phyloP scores from a whole-genome alignment of 495 filamentous ascomycete genomes.

The Venustampulla echinocandica region DNA sequence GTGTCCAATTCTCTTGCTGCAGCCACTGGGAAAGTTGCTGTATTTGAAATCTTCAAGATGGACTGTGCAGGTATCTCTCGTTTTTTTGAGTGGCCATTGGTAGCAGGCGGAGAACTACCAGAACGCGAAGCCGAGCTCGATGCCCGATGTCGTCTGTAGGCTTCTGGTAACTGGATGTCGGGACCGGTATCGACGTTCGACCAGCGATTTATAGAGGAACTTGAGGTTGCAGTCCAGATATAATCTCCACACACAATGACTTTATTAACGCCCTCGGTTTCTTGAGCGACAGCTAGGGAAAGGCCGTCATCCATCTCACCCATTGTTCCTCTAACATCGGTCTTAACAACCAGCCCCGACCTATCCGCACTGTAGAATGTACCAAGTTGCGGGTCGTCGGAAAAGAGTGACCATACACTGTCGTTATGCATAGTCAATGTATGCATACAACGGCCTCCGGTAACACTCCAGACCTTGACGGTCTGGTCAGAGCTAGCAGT shows the following conservation, averaged over 20 bases:
- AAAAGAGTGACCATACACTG: slow-evolving; percentile 94
- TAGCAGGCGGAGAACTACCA: slow-evolving; percentile 17
- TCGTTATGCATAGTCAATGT: slow-evolving; percentile 98
- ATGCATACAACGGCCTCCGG: slow-evolving; percentile 90
- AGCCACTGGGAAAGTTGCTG: slow-evolving; percentile 58
- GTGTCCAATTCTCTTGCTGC: slow-evolving; percentile 40
- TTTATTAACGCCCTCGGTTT: slow-evolving; percentile 76
- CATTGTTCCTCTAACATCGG: slow-evolving; percentile 63
- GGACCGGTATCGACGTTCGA: slow-evolving; percentile 68
- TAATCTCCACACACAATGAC: slow-evolving; percentile 70
- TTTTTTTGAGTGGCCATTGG: slow-evolving; percentile 37
- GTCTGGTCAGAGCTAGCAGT: slow-evolving; percentile 95
- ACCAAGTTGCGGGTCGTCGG: slow-evolving; percentile 72
- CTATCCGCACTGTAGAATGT: slow-evolving; percentile 93
- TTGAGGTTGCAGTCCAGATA: slow-evolving; percentile 91
- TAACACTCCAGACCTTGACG: slow-evolving; percentile 94
- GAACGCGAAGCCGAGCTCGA: slow-evolving; percentile 35
- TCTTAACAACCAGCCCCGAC: slow-evolving; percentile 87
- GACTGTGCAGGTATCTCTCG: slow-evolving; percentile 71
- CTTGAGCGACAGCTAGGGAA: slow-evolving; percentile 79
- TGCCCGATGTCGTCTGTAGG: slow-evolving; percentile 46
- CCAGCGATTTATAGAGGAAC: slow-evolving; percentile 95
- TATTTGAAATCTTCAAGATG: slow-evolving; percentile 72
- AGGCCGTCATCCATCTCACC: slow-evolving; percentile 82
- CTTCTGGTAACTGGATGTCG: slow-evolving; percentile 41